phyloP scores from a whole-genome alignment of 805 yeast genomes.

The Ogataea haglerorum region DNA sequence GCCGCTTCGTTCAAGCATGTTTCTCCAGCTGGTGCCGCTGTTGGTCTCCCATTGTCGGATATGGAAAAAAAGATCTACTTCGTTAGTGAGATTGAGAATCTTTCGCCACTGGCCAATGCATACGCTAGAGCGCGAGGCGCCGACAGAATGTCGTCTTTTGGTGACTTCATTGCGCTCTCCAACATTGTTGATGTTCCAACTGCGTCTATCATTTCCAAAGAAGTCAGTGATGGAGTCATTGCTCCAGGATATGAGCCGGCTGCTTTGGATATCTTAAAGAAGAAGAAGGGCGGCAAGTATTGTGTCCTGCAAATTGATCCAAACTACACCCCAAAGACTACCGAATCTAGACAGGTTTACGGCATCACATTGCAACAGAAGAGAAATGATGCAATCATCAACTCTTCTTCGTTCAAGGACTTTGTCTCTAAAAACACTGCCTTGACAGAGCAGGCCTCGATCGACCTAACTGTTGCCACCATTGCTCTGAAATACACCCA shows the following conservation, averaged over 20 bases:
- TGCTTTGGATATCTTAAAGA: conserved; percentile 82
- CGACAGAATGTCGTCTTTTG: conserved; percentile 98
- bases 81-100: conserved; percentile 89
- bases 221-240: conserved; percentile 97
- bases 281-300: conserved; percentile 97
- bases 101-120: conserved; percentile 96
- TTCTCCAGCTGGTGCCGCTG: conserved; percentile 98
- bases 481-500: conserved; percentile 97
- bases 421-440: conserved; percentile 83
- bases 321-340: conserved; percentile 72
- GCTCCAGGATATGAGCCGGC: conserved; percentile 96
- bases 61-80: conserved; percentile 93
- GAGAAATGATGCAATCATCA: conserved; percentile 96
- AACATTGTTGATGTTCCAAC: conserved; percentile 95
- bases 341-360: conserved; percentile 92
- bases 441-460: conserved; percentile 85
- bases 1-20: conserved; percentile 99
- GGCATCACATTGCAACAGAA: conserved; percentile 95
- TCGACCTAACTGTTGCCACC: conserved; percentile 95
- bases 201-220: conserved; percentile 94
- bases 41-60: conserved; percentile 88
- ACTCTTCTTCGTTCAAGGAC: conserved; percentile 85
- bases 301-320: conserved; percentile 96
- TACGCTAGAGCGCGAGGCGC: conserved; percentile 99
- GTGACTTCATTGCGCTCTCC: conserved; percentile 96